Evolutionary conservation across 164 flowering plant genomes (phyloP), one percentile per base, ranked within the genome.

Genomic region (Litsea cubeba): DNA sequence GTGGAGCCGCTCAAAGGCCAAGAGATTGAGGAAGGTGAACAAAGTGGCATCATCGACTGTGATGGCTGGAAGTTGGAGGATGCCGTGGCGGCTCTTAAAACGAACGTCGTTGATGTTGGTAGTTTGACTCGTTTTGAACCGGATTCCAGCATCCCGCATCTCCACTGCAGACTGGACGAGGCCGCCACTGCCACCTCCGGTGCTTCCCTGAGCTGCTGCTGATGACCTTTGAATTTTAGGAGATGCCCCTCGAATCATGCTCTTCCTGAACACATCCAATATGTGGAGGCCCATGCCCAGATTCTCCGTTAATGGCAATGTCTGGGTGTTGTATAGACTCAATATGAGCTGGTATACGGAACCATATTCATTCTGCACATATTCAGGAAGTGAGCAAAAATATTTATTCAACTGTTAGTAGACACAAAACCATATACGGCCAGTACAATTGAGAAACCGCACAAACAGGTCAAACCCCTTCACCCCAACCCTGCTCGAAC

Each of bases 1-100:
- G 54, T 89, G 88, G 70, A 80, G 81, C 2, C 89, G 76, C 77
- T 89, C 93, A 35, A 80, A 87, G 0, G 90, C 90, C n/a, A 89
- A 82, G 6, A 85, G 85, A 74, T 89, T 89, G 17, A 87, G 78
- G 75, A 83, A 83, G 40, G 74, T 70, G 0, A 87, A 79, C 60
- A 86, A 87, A 0, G 83, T 81, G 17, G 84, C 24, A 54, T 86
- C 89, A 35, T 87, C 90, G 11, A 89, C 85, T 0, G 77, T 62
- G 2, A 84, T 72, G 2, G 35, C 60, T 0, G 92, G 92, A 4
- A 89, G 85, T 12, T 70, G 65, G 8, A 89, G 86, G n/a, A 85
- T 83, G 2, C 90, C 87, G 1, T n/a, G 11, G 6, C 22, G 40
- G 32, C 24, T 14, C 63, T 58, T 20, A 12, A 46, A 68, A 8